Conservation (phyloP, 78 protist species). For the Dictyostelium purpureum region DNA sequence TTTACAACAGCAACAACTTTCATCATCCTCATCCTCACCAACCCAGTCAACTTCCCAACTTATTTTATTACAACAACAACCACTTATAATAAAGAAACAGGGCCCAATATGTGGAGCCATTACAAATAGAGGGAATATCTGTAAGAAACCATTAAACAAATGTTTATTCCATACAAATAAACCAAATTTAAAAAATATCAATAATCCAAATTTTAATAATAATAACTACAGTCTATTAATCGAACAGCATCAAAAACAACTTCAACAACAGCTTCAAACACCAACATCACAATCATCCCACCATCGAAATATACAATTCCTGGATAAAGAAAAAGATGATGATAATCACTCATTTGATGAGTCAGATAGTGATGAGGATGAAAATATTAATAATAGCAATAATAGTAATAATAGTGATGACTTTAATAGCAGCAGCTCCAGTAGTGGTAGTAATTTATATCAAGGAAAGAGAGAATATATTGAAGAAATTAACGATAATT, state of each 20-base stretch:
- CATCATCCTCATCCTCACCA: neutral
- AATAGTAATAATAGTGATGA: neutral
- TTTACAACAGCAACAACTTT: neutral
- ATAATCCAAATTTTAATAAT: neutral
- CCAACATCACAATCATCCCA: neutral
- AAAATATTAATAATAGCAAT: neutral
- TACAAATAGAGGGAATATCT: neutral
- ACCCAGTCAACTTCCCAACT: no score
- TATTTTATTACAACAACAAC: no score
- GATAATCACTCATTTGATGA: neutral
- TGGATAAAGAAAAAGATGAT: neutral
- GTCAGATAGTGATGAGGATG: neutral
- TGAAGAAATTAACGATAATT: neutral
- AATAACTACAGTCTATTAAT: neutral
- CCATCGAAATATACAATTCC: neutral
- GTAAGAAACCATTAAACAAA: neutral
- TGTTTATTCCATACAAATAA: neutral
- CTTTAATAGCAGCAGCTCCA: neutral
- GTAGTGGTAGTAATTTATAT: neutral
- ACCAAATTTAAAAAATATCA: neutral
- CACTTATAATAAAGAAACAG: no score
- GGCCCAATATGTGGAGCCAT: neutral
- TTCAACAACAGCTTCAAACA: neutral
- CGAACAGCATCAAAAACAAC: neutral
- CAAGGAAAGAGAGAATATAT: neutral